These are phyloP conservation scores for Yamadazyma pseudoaaseri DNA, from an alignment of 1,139 yeast genomes.

Conservation along the genomic window DNA sequence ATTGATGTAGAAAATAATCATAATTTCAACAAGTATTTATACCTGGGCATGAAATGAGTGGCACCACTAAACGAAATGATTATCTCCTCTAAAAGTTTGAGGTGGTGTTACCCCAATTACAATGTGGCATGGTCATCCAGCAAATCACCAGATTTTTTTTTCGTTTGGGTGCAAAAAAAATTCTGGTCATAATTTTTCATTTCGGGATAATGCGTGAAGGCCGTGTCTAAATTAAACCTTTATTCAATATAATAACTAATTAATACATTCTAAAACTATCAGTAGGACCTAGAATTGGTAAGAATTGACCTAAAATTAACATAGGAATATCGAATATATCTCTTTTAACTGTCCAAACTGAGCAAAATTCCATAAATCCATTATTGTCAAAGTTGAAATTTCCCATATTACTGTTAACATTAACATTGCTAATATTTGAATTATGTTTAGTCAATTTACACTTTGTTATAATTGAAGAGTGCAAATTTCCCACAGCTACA, in stretches of 20 bases:
- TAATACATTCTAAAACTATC: conserved; percentile 37
- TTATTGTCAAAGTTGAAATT: conserved; percentile 11
- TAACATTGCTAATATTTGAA: not conserved
- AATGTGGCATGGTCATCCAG: conserved; percentile 1
- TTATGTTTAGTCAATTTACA: conserved; percentile 38
- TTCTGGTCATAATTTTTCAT: no score
- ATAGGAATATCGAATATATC: conserved; percentile 88
- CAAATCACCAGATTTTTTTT: conserved; percentile 8
- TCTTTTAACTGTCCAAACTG: conserved; percentile 69
- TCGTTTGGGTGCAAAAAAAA: no score
- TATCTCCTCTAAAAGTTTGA: not conserved
- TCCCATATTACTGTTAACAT: not conserved
- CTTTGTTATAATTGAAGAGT: conserved; percentile 50
- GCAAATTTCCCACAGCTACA: conserved; percentile 50
- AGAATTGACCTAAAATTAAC: conserved; percentile 47
- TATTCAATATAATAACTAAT: no score
- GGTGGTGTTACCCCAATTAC: conserved; percentile 7
- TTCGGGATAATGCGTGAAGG: no score
- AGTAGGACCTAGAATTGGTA: conserved; percentile 39
- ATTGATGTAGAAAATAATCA: not conserved
- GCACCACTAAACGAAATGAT: not conserved
- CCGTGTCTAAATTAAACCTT: no score
- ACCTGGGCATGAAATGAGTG: not conserved
- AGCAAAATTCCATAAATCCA: conserved; percentile 49
- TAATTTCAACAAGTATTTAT: no score